Evolutionary conservation across 495 filamentous ascomycete species (phyloP), one percentile per base, ranked within the genome.

Genomic region (Neurospora pannonica): DNA sequence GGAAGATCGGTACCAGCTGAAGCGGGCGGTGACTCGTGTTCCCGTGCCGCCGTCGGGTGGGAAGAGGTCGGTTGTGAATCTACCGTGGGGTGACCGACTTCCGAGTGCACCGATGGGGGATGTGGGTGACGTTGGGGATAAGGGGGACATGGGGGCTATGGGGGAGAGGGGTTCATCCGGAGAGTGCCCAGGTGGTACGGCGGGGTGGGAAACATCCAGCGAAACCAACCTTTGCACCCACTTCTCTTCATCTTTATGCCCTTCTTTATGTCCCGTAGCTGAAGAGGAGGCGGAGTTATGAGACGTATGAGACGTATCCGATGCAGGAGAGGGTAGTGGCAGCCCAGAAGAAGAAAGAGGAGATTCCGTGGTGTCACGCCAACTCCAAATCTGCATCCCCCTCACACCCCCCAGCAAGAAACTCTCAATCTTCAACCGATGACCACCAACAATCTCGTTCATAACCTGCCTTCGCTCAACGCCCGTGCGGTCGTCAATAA

Each of bases 41-140:
- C 92, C 93, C 0, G 88, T 80, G 1, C 92, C 93, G 2, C 92
- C 93, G 74, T 90, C 88, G 0, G 92, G 90, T 8, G 94, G 93
- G 77, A 92, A 93, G n/a, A 42, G 15, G 5, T 79, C 54, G 6
- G 54, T 71, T 70, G 72, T 67, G 8, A 74, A 73, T 31, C 71
- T 21, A 11, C 34, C 39, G 60, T 78, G 43, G 39, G 79, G 71
- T 8, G 78, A 37, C 1, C 36, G 31, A 31, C 31, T 3, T 31
- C n/a, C n/a, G n/a, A n/a, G n/a, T n/a, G n/a, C n/a, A n/a, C n/a
- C n/a, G n/a, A n/a, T n/a, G n/a, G n/a, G 36, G 0, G 36, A 37
- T 0, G 36, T 37, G 38, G 79, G 71, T 6, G 78, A 74, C 5
- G 71, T 75, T 11, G 46, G 46, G 0, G 46, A 54, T 2, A 2